Evolutionary conservation across 2,329 filamentous ascomycete species (phyloP).

Genomic region (Daldinia sp.): DNA sequence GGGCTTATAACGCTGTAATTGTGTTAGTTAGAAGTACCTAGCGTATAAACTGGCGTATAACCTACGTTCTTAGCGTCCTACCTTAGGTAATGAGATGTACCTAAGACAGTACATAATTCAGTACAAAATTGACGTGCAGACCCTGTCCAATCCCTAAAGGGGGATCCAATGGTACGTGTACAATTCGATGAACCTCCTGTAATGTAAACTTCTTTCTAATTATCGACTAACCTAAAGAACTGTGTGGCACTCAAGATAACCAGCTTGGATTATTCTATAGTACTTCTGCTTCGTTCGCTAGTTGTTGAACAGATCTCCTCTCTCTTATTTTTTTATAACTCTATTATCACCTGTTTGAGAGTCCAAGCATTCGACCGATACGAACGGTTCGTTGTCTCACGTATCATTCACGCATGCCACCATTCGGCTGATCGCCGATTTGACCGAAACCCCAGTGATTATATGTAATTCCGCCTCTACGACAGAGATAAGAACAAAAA

Average conservation of each 20-base stretch:
- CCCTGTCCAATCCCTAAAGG: constrained; percentile 30
- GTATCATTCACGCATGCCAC: constrained; percentile 29
- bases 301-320: constrained; percentile 1
- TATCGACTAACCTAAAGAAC: constrained; percentile 20
- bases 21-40: constrained; percentile 10
- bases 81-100: too few species aligned
- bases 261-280: not conserved
- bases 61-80: not conserved
- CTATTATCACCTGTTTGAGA: not conserved
- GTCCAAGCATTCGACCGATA: constrained; percentile 2
- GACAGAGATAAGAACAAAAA: constrained; percentile 27
- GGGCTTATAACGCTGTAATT: constrained; percentile 7
- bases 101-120: not conserved
- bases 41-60: not conserved
- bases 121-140: constrained; percentile 30
- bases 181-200: constrained; percentile 39
- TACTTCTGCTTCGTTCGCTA: constrained; percentile 15
- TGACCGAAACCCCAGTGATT: constrained; percentile 10
- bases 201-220: constrained; percentile 31
- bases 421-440: constrained; percentile 36
- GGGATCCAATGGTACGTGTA: constrained; percentile 42
- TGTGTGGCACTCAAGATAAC: constrained; percentile 21
- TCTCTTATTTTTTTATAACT: constrained; percentile 14
- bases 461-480: constrained; percentile 7
- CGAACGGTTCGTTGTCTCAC: constrained; percentile 3